Percentiles rank a stretch among this genome's conserved stretches.
Conservation (phyloP, 768 basidiomycete species). For the Serpula lacrymans region DNA sequence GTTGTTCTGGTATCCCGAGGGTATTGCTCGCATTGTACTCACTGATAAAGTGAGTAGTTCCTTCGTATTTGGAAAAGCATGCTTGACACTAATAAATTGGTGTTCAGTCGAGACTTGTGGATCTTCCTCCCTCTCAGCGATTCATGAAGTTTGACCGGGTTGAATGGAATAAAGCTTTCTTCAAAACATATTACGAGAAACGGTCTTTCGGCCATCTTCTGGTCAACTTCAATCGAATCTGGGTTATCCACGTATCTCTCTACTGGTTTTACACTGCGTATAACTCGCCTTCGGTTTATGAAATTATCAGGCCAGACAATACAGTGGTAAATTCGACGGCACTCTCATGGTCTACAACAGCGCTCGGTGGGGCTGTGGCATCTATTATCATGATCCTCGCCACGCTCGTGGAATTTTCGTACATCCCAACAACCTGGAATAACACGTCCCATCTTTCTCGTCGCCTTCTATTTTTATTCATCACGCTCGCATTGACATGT, state of each 20-base stretch:
- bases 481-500: slow-evolving; percentile 87
- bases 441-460: slow-evolving; percentile 96
- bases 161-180: slow-evolving; percentile 95
- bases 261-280: slow-evolving; percentile 97
- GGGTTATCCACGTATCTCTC: slow-evolving; percentile 94
- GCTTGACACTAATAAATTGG: slow-evolving; percentile 3
- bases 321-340: slow-evolving; percentile 61
- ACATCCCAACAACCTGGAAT: slow-evolving; percentile 98
- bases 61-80: too few relatives aligned
- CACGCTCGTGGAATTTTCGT: slow-evolving; percentile 92
- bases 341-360: slow-evolving; percentile 90
- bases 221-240: slow-evolving; percentile 99
- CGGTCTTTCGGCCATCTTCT: slow-evolving; percentile 95
- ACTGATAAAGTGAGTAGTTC: slow-evolving; percentile 70
- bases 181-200: slow-evolving; percentile 99
- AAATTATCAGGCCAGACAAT: slow-evolving; percentile 27
- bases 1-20: slow-evolving; percentile 99
- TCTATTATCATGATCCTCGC: slow-evolving; percentile 95
- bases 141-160: slow-evolving; percentile 97
- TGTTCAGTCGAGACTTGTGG: slow-evolving; percentile 79
- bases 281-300: slow-evolving; percentile 88
- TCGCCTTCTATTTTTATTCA: slow-evolving; percentile 81
- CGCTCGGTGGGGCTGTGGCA: slow-evolving; percentile 94
- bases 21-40: slow-evolving; percentile 87
- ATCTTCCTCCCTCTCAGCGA: slow-evolving; percentile 84